phyloP scores from a whole-genome alignment of 2,329 filamentous ascomycete genomes.

The Neofusicoccum laricinum region DNA sequence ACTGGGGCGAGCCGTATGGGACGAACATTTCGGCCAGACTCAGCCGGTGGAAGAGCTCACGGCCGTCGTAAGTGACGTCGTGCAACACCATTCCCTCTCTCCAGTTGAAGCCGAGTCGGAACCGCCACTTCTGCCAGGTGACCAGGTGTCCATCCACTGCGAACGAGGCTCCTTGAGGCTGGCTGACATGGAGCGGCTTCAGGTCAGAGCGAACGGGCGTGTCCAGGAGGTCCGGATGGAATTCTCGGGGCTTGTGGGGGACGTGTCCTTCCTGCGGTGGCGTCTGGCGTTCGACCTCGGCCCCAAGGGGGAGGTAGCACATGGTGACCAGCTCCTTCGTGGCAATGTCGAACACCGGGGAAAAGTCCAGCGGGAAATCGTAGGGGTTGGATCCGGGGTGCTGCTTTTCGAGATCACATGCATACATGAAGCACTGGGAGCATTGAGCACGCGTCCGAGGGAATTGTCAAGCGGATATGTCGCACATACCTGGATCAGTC shows the following conservation, averaged over 20 bases:
- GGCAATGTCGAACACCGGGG: constrained; percentile 50
- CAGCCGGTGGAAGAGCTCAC: constrained; percentile 42
- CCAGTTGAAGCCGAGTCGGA: constrained; percentile 46
- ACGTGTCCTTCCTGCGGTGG: constrained; percentile 45
- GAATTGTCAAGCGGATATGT: background rate
- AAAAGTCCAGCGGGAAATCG: constrained; percentile 56
- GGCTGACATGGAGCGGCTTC: constrained; percentile 23
- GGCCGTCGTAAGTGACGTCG: constrained; percentile 39
- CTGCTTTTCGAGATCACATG: constrained; percentile 36
- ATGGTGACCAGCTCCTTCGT: constrained; percentile 51
- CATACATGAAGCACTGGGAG: constrained; percentile 38
- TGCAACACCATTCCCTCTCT: constrained; percentile 44
- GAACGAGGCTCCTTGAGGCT: constrained; percentile 29
- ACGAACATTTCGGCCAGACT: constrained; percentile 46
- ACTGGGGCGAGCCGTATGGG: constrained; percentile 42
- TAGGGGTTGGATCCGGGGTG: constrained; percentile 53
- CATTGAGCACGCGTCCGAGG: background rate
- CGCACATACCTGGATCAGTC: background rate
- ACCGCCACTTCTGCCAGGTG: constrained; percentile 44
- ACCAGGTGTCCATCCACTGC: constrained; percentile 22
- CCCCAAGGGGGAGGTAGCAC: constrained; percentile 44
- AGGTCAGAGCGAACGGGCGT: constrained; percentile 20
- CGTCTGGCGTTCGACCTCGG: constrained; percentile 27
- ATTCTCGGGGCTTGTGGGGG: constrained; percentile 30
- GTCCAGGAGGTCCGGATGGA: constrained; percentile 23